A percentile compares a stretch with the other conserved stretches of the same genome.
phyloP scores from a whole-genome alignment of 345 rosid genomes.

The Acer saccharum region DNA sequence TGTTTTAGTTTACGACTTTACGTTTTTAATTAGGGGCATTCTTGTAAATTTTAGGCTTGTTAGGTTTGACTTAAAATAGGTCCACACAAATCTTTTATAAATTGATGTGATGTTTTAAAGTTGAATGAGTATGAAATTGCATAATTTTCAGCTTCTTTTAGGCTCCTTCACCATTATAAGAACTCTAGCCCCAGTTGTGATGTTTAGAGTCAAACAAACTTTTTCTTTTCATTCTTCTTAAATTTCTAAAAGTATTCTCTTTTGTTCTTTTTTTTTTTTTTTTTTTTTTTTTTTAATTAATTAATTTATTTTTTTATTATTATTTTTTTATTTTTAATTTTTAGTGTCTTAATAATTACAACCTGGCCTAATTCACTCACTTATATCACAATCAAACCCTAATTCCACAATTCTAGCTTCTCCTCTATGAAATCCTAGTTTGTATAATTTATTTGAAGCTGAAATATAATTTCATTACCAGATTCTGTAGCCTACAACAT shows the following conservation, averaged over 20 bases:
- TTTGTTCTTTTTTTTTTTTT: neutral
- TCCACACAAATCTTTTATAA: neutral
- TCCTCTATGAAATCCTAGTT: neutral
- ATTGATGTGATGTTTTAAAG: neutral
- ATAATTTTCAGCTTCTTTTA: neutral
- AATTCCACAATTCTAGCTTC: neutral
- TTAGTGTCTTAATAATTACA: neutral
- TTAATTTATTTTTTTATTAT: too few species aligned
- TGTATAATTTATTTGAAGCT: neutral
- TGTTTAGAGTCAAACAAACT: neutral
- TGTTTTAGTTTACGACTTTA: neutral
- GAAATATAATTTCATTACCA: neutral
- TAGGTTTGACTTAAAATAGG: neutral
- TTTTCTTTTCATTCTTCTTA: neutral
- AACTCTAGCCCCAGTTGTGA: neutral
- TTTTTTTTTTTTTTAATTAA: too few species aligned
- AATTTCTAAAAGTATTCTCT: neutral
- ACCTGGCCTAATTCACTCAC: neutral
- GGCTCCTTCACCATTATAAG: neutral
- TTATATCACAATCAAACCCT: neutral
- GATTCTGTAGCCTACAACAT: neutral
- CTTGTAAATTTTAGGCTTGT: slow-evolving; percentile 1
- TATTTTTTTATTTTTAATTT: too few species aligned
- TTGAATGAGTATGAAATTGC: neutral
- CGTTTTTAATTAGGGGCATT: neutral